Evolutionary conservation across 441 rosid species (phyloP), one percentile per base, ranked within the genome.

Genomic region (Capsella rubella): DNA sequence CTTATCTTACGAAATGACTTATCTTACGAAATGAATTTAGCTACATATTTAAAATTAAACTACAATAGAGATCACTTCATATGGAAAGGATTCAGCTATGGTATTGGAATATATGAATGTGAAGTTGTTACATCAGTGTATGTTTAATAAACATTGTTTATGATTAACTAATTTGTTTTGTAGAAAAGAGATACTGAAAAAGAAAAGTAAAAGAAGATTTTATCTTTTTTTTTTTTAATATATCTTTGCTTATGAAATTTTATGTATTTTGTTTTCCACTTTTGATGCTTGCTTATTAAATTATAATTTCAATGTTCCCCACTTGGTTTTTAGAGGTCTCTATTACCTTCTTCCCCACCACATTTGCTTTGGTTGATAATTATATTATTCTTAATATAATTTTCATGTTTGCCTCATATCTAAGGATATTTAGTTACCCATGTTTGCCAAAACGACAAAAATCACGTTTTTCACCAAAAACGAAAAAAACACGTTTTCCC

Each of bases 231-330:
- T 40, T n/a, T 13, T 40, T 7, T 0, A 12, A 7, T 4, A 31
- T 0, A 60, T 40, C 32, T 60, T 60, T 60, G 8, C 51, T 40
- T 60, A 25, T 40, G 7, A 12, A 40, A 40, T 16, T 57, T 5
- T 56, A 57, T 67, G 29, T 46, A 55, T 67, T 67, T 49, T 35
- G 11, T 35, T 37, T n/a, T 5, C 6, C 8, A n/a, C 40, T 15
- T 35, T 64, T 55, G 72, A 47, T 46, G 8, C 49, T 40, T 40
- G n/a, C 45, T 67, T 74, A 18, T 34, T 40, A 74, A 28, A 67
- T 29, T 58, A 27, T 58, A 66, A 39, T 58, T 58, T 74, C 67
- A 74, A 58, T 58, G 73, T 56, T 50, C 78, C 78, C 78, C 78
- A 74, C 78, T 74, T 37, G 6, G 42, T 13, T 64, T 64, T 12